Base-by-base conservation (phyloP, 495 filamentous ascomycete species). In the Penicillium silybi region DNA sequence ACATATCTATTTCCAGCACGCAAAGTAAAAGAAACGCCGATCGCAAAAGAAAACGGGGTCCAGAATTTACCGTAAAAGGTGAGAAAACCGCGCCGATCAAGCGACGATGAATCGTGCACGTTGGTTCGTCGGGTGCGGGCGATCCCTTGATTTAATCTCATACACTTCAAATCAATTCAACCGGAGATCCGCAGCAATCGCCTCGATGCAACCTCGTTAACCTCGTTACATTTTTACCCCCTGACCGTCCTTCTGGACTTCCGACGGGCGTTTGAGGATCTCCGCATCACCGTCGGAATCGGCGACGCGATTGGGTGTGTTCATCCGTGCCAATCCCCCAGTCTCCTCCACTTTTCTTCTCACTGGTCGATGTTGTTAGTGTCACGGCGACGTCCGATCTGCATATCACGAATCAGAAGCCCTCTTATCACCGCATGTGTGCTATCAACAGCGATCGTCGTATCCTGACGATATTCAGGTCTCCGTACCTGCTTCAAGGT, bases 351-450 rank as follows among this genome's bases (percentile, higher is more conserved):
- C 29, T 49, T 41, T 26, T 20, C 39, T 17, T 22, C 19, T 17
- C 23, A 26, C 39, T 26, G 22, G 25, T 40, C 10, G 38, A 51
- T 25, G 39, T 26, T 19, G 29, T 16, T 26, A 42, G 41, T 44
- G 20, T 7, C n/a, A 57, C 59, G 56, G 62, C 32, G 59, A 60
- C 37, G 37, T 51, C 59, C 62, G 62, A 65, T 59, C 52, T 40
- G 25, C 19, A 23, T 18, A 39, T 50, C 59, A 51, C 59, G 60
- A 73, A 73, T 73, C 64, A 70, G 59, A 50, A 50, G 27, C n/a
- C 13, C 53, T 52, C 52, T 69, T 64, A 63, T 63, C 64, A 53
- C 48, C 15, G 56, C 69, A 72, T 71, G 68, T 67, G 70, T 45
- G 50, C 51, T 46, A 62, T 62, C 52, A 48, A 39, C 42, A 44